Evolutionary conservation across 1,284 basidiomycete genomes (phyloP).

Genomic region (Ustilago vetiveriae): DNA sequence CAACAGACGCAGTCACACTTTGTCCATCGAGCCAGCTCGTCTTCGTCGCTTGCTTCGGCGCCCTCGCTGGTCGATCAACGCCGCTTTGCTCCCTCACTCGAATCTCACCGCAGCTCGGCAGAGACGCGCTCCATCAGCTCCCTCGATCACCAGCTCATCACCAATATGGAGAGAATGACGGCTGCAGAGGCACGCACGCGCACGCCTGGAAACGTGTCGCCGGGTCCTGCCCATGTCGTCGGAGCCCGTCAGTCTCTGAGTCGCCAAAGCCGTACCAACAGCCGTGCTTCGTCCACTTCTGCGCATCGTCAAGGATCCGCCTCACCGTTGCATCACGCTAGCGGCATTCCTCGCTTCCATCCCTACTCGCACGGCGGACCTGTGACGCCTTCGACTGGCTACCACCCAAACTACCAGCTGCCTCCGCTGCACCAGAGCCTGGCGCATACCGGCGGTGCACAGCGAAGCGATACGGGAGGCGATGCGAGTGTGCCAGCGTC

Average conservation of each 20-base stretch:
- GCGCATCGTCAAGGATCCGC: conserved; percentile 58
- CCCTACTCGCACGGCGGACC: conserved; percentile 56
- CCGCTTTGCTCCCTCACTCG: conserved; percentile 44
- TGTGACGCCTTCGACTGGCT: conserved; percentile 25
- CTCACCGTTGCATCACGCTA: conserved; percentile 59
- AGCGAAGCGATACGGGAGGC: conserved; percentile 17
- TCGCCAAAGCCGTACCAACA: conserved; percentile 53
- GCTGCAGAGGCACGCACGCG: conserved; percentile 51
- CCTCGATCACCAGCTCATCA: conserved; percentile 59
- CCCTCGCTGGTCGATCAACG: conserved; percentile 47
- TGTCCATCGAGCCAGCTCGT: conserved; percentile 54
- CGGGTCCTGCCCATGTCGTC: conserved; percentile 43
- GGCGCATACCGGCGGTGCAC: conserved; percentile 16
- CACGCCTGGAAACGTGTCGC: conserved; percentile 52
- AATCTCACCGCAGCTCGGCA: conserved; percentile 44
- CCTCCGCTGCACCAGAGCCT: conserved; percentile 44
- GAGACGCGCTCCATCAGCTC: conserved; percentile 56
- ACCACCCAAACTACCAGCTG: conserved; percentile 42
- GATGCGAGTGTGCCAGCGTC: conserved; percentile 8
- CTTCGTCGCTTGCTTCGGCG: conserved; percentile 51
- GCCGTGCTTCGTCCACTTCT: conserved; percentile 57
- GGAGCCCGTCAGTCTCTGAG: conserved; percentile 51
- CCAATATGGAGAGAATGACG: conserved; percentile 62
- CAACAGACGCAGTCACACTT: conserved; percentile 31
- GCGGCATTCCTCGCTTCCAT: conserved; percentile 60